These are phyloP conservation scores for Chlorella sp. DNA, from an alignment of 139 green algal genomes.

Conservation along the genomic window DNA sequence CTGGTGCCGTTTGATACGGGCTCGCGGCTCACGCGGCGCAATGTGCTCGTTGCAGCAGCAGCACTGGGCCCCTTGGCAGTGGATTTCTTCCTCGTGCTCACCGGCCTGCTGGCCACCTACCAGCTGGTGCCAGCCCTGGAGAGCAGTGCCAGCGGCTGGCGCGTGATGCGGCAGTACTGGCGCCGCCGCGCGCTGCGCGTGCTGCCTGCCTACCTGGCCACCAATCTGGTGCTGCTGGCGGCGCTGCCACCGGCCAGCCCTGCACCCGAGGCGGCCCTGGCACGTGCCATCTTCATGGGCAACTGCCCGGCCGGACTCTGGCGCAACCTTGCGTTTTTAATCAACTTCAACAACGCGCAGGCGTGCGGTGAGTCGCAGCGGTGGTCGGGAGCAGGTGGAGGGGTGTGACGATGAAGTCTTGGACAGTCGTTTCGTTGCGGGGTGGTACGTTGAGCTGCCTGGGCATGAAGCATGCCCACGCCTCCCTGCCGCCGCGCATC, in stretches of 20 bases:
- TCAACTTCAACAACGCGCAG: not conserved
- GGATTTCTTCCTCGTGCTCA: not conserved
- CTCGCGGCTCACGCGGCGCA: not conserved
- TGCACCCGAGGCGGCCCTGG: not conserved
- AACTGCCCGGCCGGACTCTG: not conserved
- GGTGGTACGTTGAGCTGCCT: not conserved
- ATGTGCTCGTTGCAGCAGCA: not conserved
- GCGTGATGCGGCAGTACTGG: not conserved
- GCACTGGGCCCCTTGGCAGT: not conserved
- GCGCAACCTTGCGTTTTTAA: not conserved
- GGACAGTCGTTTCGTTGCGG: too few species aligned
- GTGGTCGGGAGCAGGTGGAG: not conserved
- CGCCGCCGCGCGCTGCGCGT: not conserved
- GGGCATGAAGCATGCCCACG: too few species aligned
- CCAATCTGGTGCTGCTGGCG: not conserved
- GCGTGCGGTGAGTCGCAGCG: not conserved
- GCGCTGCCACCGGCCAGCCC: not conserved
- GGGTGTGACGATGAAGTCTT: not conserved
- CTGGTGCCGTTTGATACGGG: not conserved
- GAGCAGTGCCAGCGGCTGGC: not conserved
- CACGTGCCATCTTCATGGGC: not conserved
- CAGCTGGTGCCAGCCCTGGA: not conserved
- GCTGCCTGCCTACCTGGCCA: not conserved
- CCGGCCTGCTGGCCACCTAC: not conserved
- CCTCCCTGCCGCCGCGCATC: not conserved